Base-by-base conservation (phyloP, 192 early-diverging fungal species). In the Coemansia sp. region DNA sequence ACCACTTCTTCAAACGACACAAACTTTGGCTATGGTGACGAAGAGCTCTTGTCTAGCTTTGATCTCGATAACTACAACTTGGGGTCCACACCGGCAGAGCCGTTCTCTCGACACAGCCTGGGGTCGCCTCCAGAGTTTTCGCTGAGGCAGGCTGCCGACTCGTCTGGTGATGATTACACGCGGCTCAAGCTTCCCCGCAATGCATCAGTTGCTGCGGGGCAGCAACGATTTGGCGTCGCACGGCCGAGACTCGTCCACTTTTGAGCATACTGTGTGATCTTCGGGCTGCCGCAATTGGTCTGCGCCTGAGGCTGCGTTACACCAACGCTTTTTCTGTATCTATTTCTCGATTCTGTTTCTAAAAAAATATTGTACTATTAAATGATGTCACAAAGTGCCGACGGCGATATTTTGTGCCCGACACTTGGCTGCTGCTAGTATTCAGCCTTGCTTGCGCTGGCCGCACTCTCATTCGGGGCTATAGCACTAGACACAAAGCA, bases 141-240 rank as follows among this genome's bases (percentile, higher is more conserved):
- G n/a, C n/a, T 38, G 34, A 34, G 56, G 18, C 56, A 36, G 2
- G 3, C 56, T 5, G 21, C 2, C 20, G 56, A 58, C 34, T 34
- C 18, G 56, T n/a, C 61, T 36, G 16, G 13, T n/a, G 61, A 62
- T 5, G 43, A 47, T 2, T 31, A 31, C 18, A 8, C n/a, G 13
- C 61, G 61, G 7, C 28, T 62, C 41, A 39, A 35, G 61, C 25
- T 16, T 13, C 42, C 61, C 23, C 39, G 59, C 37, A 62, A 47
- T 26, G 59, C 35, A 13, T 37, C 59, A 14, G 38, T 34, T 11
- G 25, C 56, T 50, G 35, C 68, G 34, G 67, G 59, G 57, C 39
- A 60, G 38, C 66, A 50, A 13, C 23, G 34, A 39, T 74, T 74
- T 48, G 72, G 72, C 2, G 20, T 74, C 9, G 72, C 72, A 11